These are phyloP conservation scores for Tulasnella sp. DNA, from an alignment of 768 basidiomycete species.

Conservation along the genomic window DNA sequence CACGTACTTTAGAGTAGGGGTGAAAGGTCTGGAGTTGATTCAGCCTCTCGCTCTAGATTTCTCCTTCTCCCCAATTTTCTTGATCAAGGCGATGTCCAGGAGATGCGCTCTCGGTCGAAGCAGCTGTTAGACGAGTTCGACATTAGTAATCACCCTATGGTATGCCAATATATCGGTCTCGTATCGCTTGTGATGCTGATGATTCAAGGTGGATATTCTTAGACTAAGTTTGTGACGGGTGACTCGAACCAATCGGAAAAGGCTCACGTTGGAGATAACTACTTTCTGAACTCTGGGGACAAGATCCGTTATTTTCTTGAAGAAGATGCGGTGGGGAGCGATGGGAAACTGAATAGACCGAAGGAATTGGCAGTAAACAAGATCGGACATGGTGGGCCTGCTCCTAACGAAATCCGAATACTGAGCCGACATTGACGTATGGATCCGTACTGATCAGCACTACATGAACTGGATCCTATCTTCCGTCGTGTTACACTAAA, in stretches of 20 bases:
- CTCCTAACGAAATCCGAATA: not conserved
- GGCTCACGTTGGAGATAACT: constrained; percentile 79
- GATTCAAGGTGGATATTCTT: not conserved
- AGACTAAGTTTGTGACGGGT: constrained; percentile 87
- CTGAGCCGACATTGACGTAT: not conserved
- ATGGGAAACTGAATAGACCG: constrained; percentile 52
- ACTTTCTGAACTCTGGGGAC: constrained; percentile 85
- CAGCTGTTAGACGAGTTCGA: constrained; percentile 69
- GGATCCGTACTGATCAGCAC: constrained; percentile 35
- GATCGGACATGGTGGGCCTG: constrained; percentile 67
- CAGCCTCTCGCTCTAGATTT: constrained; percentile 43
- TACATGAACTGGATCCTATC: constrained; percentile 75
- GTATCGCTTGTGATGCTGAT: too few relatives aligned
- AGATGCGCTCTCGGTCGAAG: constrained; percentile 59
- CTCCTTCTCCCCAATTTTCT: constrained; percentile 70
- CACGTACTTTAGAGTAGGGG: constrained; percentile 6
- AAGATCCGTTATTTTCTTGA: constrained; percentile 95
- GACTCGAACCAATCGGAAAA: constrained; percentile 26
- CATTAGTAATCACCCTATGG: constrained; percentile 68
- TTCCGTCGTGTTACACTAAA: constrained; percentile 74
- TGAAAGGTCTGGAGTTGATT: not conserved
- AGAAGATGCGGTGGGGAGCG: constrained; percentile 62
- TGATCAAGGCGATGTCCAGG: constrained; percentile 39
- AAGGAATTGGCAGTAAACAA: constrained; percentile 76
- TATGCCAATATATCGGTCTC: constrained; percentile 27